phyloP scores from a whole-genome alignment of 371 early-diverging fungal species.

The Circinella umbellata region DNA sequence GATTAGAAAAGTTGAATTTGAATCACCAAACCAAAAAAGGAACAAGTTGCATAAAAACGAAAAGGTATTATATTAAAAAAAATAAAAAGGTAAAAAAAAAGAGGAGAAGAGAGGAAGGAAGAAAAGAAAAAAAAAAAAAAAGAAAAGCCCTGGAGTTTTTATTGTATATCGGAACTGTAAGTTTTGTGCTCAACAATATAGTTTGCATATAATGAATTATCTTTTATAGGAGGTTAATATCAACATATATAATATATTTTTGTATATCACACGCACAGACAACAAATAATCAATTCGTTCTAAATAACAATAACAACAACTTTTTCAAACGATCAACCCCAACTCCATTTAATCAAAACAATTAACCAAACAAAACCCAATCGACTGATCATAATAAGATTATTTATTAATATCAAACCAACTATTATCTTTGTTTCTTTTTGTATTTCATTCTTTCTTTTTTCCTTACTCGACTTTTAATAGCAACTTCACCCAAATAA shows the following conservation, averaged over 20 bases:
- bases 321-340: neutral
- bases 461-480: too few relatives aligned
- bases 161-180: constrained; percentile 1
- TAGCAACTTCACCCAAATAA: too few relatives aligned
- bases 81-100: neutral
- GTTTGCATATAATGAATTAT: neutral
- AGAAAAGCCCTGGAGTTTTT: constrained; percentile 2
- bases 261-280: constrained; percentile 12
- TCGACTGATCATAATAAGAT: too few relatives aligned
- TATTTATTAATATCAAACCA: too few relatives aligned
- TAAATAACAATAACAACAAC: neutral
- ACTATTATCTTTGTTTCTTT: too few relatives aligned
- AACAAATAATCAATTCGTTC: neutral
- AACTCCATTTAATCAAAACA: neutral
- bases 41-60: too few relatives aligned
- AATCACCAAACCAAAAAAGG: too few relatives aligned
- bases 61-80: neutral
- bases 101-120: neutral
- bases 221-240: neutral
- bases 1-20: too few relatives aligned
- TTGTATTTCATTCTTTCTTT: too few relatives aligned
- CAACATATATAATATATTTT: neutral
- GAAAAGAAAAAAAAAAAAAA: constrained; percentile 5
- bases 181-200: neutral
- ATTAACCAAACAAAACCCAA: too few relatives aligned